Evolutionary conservation across 148 eudicot species (phyloP), one percentile per base, ranked within the genome.

Genomic region (Limonium bicolor): DNA sequence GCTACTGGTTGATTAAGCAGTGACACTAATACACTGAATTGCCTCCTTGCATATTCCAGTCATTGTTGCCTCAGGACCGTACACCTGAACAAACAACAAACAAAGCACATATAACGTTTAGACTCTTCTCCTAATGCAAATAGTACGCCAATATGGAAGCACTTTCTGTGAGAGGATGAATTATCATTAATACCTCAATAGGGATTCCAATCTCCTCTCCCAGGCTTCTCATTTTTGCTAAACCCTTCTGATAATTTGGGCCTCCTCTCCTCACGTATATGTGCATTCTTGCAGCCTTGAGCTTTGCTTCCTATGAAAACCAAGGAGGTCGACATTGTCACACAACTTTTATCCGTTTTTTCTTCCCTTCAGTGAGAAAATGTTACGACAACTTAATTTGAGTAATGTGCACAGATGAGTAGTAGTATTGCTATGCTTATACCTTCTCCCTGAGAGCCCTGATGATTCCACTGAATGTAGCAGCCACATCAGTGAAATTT

Each of bases 31-130:
- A 76, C 86, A 87, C 49, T 82, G 82, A 36, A 87, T 87, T 36
- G 96, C 94, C 69, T 87, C 85, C 46, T 87, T 87, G 96, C 96
- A 87, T 46, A 87, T 87, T 46, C 96, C 94, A 1, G 96, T 87
- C 96, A 87, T 87, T 30, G 96, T 87, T 54, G 78, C 94, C 65
- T 87, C 96, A 14, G 96, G 96, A 25, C 96, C 96, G 38, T 82
- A 82, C n/a, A 86, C 96, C 96, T 69, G 56, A 34, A 45, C 24
- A 3, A 25, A 24, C 17, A 25, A 28, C n/a, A n/a, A 43, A 6
- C 29, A 25, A 10, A 41, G 19, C 0, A 37, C 8, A 22, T 35
- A 35, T 4, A 2, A 2, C 38, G 16, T 35, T 15, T 10, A n/a
- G 15, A 4, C 16, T 35, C 6, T 19, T 2, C 16, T 35, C 7